phyloP scores from a whole-genome alignment of 73 alveolate genomes.

The Paramecium biaurelia region DNA sequence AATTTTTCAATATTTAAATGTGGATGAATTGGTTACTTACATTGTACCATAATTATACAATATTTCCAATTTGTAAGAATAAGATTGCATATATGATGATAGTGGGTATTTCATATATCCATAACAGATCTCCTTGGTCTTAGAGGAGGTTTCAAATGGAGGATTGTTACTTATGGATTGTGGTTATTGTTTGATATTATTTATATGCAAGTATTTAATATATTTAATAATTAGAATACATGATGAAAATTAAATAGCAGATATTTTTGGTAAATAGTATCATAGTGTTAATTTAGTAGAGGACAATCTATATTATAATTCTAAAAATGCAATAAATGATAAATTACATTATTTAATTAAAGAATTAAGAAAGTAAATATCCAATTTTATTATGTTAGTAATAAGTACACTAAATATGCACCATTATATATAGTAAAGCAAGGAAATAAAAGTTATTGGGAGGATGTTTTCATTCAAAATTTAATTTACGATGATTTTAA shows the following conservation, averaged over 20 bases:
- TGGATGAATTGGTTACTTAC: constrained; percentile 51
- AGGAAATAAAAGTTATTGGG: neutral
- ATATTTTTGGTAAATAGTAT: neutral
- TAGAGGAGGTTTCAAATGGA: neutral
- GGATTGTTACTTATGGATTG: constrained; percentile 46
- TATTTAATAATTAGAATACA: neutral
- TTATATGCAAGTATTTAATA: neutral
- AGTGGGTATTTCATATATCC: constrained; percentile 40
- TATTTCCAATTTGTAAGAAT: neutral
- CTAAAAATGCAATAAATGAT: neutral
- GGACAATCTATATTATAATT: constrained; percentile 52
- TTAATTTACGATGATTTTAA: constrained; percentile 26
- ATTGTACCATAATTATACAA: constrained; percentile 41
- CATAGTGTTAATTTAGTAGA: neutral
- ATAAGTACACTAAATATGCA: constrained; percentile 6
- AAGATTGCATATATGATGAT: constrained; percentile 36
- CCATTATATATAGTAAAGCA: neutral
- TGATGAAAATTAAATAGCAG: neutral
- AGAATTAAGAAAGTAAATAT: constrained; percentile 54
- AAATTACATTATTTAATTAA: neutral
- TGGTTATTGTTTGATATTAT: constrained; percentile 28
- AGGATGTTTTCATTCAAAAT: neutral
- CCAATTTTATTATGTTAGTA: neutral
- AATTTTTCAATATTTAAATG: neutral
- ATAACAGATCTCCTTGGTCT: neutral